Conservation (phyloP, 495 filamentous ascomycete species). For the Chaetomium tenue region DNA sequence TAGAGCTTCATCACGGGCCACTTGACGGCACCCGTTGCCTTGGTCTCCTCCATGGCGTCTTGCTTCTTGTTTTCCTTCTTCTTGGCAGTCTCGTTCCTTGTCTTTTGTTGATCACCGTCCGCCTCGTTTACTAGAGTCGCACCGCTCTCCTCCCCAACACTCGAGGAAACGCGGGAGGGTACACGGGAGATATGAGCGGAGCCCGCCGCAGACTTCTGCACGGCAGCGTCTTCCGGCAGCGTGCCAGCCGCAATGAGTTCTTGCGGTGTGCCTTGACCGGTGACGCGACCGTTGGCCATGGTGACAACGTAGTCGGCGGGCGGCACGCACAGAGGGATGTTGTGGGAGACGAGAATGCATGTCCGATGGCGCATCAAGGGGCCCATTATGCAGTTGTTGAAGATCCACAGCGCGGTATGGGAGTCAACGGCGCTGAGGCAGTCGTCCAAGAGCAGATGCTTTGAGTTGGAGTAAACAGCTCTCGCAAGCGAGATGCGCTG, state of each 20-base stretch:
- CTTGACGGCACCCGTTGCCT: constrained; percentile 81
- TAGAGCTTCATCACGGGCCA: constrained; percentile 82
- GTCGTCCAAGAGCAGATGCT: constrained; percentile 89
- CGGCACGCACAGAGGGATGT: constrained; percentile 79
- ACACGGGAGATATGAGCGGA: constrained; percentile 65
- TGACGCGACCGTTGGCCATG: constrained; percentile 81
- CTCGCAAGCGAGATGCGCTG: constrained; percentile 94
- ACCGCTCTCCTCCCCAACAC: constrained; percentile 54
- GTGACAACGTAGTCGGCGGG: constrained; percentile 75
- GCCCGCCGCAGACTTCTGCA: constrained; percentile 63
- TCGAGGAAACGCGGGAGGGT: constrained; percentile 73
- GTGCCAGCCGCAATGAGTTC: constrained; percentile 80
- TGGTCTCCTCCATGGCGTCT: constrained; percentile 64
- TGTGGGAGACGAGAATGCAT: constrained; percentile 97
- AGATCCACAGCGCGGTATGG: constrained; percentile 98
- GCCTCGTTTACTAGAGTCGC: constrained; percentile 48
- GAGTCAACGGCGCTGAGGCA: constrained; percentile 98
- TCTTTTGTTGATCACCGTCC: constrained; percentile 36
- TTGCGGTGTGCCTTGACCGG: constrained; percentile 69
- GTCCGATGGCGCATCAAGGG: constrained; percentile 85
- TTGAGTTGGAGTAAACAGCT: constrained; percentile 88
- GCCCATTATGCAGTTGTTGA: constrained; percentile 85
- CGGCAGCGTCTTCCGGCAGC: constrained; percentile 72
- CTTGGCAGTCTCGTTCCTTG: constrained; percentile 42
- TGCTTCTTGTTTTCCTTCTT: constrained; percentile 50